Conservation (phyloP, 768 basidiomycete genomes). For the Psilocybe cyanescens region DNA sequence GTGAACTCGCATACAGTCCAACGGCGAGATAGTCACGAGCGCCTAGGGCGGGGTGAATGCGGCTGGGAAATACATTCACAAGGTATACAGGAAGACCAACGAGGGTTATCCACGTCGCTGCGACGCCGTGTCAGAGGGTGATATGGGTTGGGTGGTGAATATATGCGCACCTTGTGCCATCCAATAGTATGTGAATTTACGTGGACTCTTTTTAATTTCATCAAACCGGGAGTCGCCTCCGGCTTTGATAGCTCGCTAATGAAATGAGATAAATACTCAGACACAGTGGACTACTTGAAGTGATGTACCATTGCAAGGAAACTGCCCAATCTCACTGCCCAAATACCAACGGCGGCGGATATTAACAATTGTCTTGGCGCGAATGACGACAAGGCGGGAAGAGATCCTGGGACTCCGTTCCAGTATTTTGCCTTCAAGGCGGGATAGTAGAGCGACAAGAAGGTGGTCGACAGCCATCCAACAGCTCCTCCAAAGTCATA, state of each 20-base stretch:
- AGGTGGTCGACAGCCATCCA: conserved; percentile 67
- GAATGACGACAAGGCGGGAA: conserved; percentile 50
- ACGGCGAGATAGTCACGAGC: conserved; percentile 56
- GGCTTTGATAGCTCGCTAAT: conserved; percentile 45
- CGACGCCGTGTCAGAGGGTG: background rate
- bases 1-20: conserved; percentile 56
- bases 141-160: background rate
- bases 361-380: conserved; percentile 65
- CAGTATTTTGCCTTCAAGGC: conserved; percentile 52
- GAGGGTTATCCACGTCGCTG: conserved; percentile 68
- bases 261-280: background rate
- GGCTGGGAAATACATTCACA: conserved; percentile 56
- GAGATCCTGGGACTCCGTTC: conserved; percentile 36
- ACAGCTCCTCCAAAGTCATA: conserved; percentile 70
- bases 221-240: conserved; percentile 73
- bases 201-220: conserved; percentile 45
- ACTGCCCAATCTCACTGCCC: conserved; percentile 64
- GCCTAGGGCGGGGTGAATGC: conserved; percentile 53
- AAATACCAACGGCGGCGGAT: conserved; percentile 58
- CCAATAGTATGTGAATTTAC: conserved; percentile 61
- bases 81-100: conserved; percentile 75
- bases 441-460: conserved; percentile 67
- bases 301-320: conserved; percentile 57
- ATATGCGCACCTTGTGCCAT: conserved; percentile 52
- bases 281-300: background rate